phyloP scores from a whole-genome alignment of 495 filamentous ascomycete species.

The Podospora appendiculata region DNA sequence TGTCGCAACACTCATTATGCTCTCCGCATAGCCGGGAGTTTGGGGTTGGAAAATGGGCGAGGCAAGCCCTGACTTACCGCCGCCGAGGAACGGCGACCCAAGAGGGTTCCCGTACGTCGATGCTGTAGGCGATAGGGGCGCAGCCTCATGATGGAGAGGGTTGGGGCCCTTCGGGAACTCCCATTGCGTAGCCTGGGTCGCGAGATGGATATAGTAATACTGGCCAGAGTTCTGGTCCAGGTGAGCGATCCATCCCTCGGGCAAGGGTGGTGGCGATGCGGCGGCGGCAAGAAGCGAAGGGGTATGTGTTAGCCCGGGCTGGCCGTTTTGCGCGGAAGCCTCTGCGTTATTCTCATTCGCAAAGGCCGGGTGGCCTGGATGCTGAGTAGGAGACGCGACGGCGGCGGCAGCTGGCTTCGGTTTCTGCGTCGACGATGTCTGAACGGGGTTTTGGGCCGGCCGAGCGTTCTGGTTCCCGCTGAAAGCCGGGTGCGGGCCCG shows the following conservation, averaged over 20 bases:
- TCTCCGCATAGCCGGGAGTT: conserved; percentile 65
- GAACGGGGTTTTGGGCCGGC: conserved; percentile 1
- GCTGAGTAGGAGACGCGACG: conserved; percentile 41
- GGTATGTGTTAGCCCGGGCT: conserved; percentile 35
- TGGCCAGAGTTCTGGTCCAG: conserved; percentile 91
- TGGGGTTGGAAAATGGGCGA: conserved; percentile 69
- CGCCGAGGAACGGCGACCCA: conserved; percentile 61
- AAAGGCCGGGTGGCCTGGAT: conserved; percentile 70
- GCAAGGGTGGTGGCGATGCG: conserved; percentile 80
- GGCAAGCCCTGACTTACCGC: conserved; percentile 62
- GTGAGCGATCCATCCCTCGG: conserved; percentile 98
- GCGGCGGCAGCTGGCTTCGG: conserved; percentile 13
- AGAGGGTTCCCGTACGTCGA: conserved; percentile 75
- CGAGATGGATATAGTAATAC: conserved; percentile 97
- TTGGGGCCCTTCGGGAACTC: conserved; percentile 93
- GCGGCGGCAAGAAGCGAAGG: conserved; percentile 52
- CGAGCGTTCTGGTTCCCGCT: conserved; percentile 1
- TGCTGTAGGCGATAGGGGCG: conserved; percentile 69
- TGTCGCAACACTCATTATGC: conserved; percentile 65
- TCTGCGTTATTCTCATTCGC: conserved; percentile 62
- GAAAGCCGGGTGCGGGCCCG: background rate
- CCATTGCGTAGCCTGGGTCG: conserved; percentile 96
- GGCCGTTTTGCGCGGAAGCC: conserved; percentile 24
- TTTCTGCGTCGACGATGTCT: conserved; percentile 9
- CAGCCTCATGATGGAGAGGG: conserved; percentile 67